Percentiles rank a stretch among this genome's conserved stretches.
phyloP scores from a whole-genome alignment of 345 rosid species.

The Eutrema heterophyllum region DNA sequence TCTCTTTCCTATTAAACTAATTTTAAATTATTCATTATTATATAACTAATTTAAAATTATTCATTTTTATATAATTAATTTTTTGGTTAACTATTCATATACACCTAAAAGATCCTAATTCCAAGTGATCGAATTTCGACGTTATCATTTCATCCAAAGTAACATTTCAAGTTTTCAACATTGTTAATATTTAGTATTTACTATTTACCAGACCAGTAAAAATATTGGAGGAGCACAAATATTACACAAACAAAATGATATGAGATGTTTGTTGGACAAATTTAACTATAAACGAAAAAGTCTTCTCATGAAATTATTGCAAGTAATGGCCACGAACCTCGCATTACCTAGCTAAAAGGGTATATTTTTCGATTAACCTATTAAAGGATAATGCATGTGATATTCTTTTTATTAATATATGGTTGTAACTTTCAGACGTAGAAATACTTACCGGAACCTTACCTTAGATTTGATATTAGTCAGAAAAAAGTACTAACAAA shows the following conservation, averaged over 20 bases:
- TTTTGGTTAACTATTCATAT: too few species aligned
- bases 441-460: not conserved
- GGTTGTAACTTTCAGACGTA: not conserved
- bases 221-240: not conserved
- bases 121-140: not conserved
- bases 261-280: not conserved
- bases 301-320: not conserved
- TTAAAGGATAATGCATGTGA: not conserved
- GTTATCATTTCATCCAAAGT: not conserved
- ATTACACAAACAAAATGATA: not conserved
- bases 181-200: not conserved
- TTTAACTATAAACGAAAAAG: not conserved
- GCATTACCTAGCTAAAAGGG: not conserved
- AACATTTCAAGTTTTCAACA: not conserved
- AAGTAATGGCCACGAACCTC: conserved; percentile 29
- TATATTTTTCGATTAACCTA: not conserved
- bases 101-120: too few species aligned
- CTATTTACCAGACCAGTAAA: not conserved
- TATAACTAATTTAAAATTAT: too few species aligned
- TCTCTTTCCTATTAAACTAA: too few species aligned
- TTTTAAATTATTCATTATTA: too few species aligned
- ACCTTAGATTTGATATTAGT: not conserved
- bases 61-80: too few species aligned
- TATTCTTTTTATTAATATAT: not conserved
- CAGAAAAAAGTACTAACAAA: not conserved